Conservation (phyloP, 768 basidiomycete species). For the Gloeostereum incarnatum region DNA sequence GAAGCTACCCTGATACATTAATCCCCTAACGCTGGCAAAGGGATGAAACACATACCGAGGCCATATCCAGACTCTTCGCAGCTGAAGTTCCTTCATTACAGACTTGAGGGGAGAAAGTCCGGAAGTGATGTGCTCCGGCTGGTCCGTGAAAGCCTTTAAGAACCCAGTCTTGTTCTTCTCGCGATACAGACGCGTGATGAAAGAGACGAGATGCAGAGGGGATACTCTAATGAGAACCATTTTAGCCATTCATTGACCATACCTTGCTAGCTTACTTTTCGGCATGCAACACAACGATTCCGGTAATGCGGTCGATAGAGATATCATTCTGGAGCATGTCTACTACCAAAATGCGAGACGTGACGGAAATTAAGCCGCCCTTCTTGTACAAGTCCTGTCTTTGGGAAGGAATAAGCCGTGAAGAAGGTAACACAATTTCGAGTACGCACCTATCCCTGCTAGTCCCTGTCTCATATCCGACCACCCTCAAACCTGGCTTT, state of each 20-base stretch:
- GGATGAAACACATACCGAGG: conserved; percentile 51
- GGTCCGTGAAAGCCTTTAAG: conserved; percentile 94
- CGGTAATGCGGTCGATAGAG: conserved; percentile 79
- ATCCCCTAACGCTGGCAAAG: neutral
- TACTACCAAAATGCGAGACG: conserved; percentile 88
- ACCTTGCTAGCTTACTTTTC: conserved; percentile 51
- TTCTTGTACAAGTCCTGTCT: conserved; percentile 81
- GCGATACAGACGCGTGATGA: conserved; percentile 85
- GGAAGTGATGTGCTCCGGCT: conserved; percentile 90
- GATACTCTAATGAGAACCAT: conserved; percentile 52
- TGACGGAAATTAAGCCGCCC: conserved; percentile 87
- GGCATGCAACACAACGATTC: conserved; percentile 83
- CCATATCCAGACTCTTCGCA: conserved; percentile 85
- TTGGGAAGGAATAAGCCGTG: conserved; percentile 2
- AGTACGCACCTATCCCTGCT: conserved; percentile 62
- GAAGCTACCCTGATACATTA: conserved; percentile 45
- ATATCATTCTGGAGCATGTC: conserved; percentile 88
- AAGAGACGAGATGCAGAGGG: conserved; percentile 78
- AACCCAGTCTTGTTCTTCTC: conserved; percentile 88
- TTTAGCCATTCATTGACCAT: neutral
- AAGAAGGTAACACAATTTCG: neutral
- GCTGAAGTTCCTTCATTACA: conserved; percentile 87
- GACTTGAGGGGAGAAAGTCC: conserved; percentile 88
- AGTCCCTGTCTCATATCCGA: conserved; percentile 72
- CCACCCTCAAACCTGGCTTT: conserved; percentile 73